A percentile compares a stretch with the other conserved stretches of the same genome.
These are phyloP conservation scores for Pichia sp. DNA, from an alignment of 1,139 yeast genomes.

Conservation along the genomic window DNA sequence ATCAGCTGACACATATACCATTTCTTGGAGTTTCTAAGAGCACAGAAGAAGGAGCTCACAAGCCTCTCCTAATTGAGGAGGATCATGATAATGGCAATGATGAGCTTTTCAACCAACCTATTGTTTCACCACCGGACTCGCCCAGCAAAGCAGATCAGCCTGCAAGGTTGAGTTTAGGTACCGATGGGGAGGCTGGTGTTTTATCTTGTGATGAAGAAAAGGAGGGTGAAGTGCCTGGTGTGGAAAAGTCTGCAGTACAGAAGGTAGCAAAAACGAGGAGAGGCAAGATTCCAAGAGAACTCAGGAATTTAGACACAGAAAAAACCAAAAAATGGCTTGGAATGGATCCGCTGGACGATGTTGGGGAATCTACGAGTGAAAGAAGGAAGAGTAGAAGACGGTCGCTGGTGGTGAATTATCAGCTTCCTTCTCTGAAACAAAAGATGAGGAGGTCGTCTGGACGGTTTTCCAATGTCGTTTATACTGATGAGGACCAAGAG, in stretches of 20 bases:
- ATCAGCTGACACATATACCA: slow-evolving; percentile 7
- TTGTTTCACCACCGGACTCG: not conserved
- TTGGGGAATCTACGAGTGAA: slow-evolving; percentile 14
- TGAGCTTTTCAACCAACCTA: slow-evolving; percentile 8
- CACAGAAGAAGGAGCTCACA: not conserved
- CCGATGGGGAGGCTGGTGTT: not conserved
- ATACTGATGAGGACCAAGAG: slow-evolving; percentile 18
- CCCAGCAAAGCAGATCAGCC: not conserved
- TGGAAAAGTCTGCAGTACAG: not conserved
- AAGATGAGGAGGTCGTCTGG: slow-evolving; percentile 70
- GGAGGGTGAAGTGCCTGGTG: not conserved
- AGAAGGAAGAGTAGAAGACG: slow-evolving; percentile 35
- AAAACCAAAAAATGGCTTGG: slow-evolving; percentile 22
- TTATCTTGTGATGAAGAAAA: not conserved
- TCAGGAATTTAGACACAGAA: slow-evolving; percentile 27
- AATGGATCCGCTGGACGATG: slow-evolving; percentile 15
- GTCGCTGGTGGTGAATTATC: slow-evolving; percentile 58
- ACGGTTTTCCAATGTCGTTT: slow-evolving; percentile 51
- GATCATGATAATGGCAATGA: slow-evolving; percentile 2
- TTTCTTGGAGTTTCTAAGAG: slow-evolving; percentile 1
- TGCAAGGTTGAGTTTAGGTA: not conserved
- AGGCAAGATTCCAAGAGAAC: slow-evolving; percentile 33
- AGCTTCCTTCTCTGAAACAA: slow-evolving; percentile 60
- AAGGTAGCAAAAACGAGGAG: slow-evolving; percentile 18
- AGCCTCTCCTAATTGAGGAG: not conserved